Percentiles rank a stretch among this genome's conserved stretches.
Conservation (phyloP, 2,329 filamentous ascomycete genomes). For the Davidsoniella eucalypti region DNA sequence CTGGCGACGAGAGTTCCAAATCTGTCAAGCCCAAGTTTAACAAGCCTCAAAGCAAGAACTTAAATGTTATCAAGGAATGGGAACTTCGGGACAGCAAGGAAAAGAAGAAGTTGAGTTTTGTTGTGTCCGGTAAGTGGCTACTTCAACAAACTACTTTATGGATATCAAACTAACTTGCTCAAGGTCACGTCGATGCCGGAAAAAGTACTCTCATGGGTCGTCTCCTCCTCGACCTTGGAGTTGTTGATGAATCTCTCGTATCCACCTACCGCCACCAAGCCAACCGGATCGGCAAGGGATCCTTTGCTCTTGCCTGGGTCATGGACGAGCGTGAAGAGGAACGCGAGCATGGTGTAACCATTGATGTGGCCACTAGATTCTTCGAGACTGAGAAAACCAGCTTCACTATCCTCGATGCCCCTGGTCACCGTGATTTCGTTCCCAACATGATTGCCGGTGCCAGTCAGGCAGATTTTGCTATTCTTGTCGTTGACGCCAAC, state of each 20-base stretch:
- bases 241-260: conserved; percentile 73
- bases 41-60: conserved; percentile 54
- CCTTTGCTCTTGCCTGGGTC: conserved; percentile 93
- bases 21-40: conserved; percentile 21
- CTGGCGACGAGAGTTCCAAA: neutral
- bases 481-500: conserved; percentile 82
- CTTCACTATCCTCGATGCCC: conserved; percentile 91
- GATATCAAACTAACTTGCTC: conserved; percentile 1
- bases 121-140: conserved; percentile 59
- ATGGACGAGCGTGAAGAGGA: conserved; percentile 87
- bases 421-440: conserved; percentile 88
- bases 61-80: conserved; percentile 72
- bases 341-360: conserved; percentile 76
- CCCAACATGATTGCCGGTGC: conserved; percentile 98
- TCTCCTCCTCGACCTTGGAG: conserved; percentile 74
- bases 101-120: conserved; percentile 77
- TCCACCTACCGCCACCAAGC: conserved; percentile 81
- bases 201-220: conserved; percentile 97
- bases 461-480: conserved; percentile 87
- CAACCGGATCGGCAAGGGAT: conserved; percentile 80
- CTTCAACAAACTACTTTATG: too few relatives aligned
- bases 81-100: conserved; percentile 42
- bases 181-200: conserved; percentile 90
- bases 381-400: conserved; percentile 77
- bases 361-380: conserved; percentile 88